Evolutionary conservation across 2,329 filamentous ascomycete genomes (phyloP).

Genomic region (Curvularia lunata): DNA sequence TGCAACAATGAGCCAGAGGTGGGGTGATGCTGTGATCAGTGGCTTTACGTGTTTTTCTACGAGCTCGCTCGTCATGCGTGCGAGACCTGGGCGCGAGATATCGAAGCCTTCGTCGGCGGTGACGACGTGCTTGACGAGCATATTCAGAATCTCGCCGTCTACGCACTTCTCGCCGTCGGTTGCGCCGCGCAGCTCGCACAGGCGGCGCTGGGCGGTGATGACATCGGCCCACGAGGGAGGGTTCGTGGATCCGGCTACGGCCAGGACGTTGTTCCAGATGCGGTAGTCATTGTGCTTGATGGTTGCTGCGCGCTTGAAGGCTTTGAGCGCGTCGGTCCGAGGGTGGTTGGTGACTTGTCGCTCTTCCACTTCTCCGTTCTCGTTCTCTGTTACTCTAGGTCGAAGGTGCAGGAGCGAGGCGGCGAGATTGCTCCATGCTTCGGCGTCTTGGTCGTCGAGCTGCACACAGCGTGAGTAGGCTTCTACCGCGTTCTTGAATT

Average conservation of each 20-base stretch:
- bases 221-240: constrained; percentile 80
- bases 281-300: constrained; percentile 86
- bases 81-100: constrained; percentile 55
- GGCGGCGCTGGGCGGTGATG: constrained; percentile 72
- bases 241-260: constrained; percentile 76
- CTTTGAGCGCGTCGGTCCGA: constrained; percentile 76
- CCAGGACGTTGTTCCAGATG: constrained; percentile 97
- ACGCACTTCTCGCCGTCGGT: constrained; percentile 76
- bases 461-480: constrained; percentile 84
- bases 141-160: constrained; percentile 73
- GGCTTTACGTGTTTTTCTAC: constrained; percentile 78
- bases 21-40: constrained; percentile 78
- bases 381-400: constrained; percentile 46
- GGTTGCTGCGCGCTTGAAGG: constrained; percentile 84
- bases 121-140: constrained; percentile 75
- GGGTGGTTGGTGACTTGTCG: constrained; percentile 49
- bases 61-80: constrained; percentile 70
- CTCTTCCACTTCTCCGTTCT: constrained; percentile 52
- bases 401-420: constrained; percentile 78
- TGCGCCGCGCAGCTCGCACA: constrained; percentile 74
- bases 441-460: constrained; percentile 84
- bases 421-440: constrained; percentile 94
- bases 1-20: constrained; percentile 77
- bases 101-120: constrained; percentile 50
- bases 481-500: constrained; percentile 79